Evolutionary conservation across 768 basidiomycete species (phyloP).

Genomic region (Boletus rex-veris): DNA sequence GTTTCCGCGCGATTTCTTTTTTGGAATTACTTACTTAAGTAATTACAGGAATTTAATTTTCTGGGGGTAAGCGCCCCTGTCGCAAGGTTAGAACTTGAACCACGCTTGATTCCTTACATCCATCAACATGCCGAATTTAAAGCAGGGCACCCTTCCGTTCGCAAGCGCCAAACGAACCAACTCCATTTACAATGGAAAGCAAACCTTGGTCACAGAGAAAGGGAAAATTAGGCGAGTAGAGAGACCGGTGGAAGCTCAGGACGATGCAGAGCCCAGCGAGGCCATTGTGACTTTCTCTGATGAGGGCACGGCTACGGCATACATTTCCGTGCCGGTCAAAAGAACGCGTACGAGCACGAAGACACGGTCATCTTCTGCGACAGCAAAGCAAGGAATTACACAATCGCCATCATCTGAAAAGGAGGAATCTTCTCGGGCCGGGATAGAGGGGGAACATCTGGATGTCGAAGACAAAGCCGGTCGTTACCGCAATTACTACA

Average conservation of each 20-base stretch:
- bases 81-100: background rate
- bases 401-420: conserved; percentile 8
- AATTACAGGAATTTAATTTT: too few species aligned
- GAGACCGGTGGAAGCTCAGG: background rate
- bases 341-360: conserved; percentile 28
- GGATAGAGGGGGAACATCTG: conserved; percentile 25
- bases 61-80: conserved; percentile 14
- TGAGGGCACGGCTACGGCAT: conserved; percentile 2
- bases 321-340: conserved; percentile 15
- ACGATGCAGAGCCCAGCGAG: background rate
- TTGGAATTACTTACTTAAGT: too few species aligned
- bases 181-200: conserved; percentile 19
- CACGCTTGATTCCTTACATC: background rate
- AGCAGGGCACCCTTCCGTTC: conserved; percentile 47
- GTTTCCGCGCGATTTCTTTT: too few species aligned
- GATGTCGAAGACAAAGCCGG: conserved; percentile 48
- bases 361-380: conserved; percentile 4
- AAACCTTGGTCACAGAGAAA: conserved; percentile 1
- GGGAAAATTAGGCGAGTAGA: conserved; percentile 4
- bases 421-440: background rate
- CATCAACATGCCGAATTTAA: conserved; percentile 25
- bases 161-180: conserved; percentile 44
- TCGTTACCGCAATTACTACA: conserved; percentile 51
- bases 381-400: background rate
- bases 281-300: conserved; percentile 20